phyloP scores from a whole-genome alignment of 257 asterid genomes.

The Solanum etuberosum region DNA sequence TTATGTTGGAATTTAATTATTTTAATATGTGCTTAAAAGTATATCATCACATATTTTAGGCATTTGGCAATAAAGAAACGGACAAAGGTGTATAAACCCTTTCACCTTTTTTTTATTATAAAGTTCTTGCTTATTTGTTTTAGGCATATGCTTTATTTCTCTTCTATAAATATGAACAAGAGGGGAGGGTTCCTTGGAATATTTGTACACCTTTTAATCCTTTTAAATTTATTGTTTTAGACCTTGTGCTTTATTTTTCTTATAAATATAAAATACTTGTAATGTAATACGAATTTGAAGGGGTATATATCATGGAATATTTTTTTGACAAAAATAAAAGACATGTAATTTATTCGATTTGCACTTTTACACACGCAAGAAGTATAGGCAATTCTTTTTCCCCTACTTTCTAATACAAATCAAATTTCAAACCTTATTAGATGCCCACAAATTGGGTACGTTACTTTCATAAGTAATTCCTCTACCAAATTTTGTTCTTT shows the following conservation, averaged over 20 bases:
- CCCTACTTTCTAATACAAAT: background rate
- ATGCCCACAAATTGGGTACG: background rate
- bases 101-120: background rate
- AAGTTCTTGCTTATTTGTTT: background rate
- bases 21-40: background rate
- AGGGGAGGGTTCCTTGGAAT: background rate
- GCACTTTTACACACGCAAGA: background rate
- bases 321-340: background rate
- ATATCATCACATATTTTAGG: background rate
- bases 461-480: background rate
- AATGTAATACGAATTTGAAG: background rate
- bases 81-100: background rate
- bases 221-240: background rate
- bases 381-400: background rate
- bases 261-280: background rate
- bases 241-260: background rate
- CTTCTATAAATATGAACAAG: background rate
- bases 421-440: background rate
- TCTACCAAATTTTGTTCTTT: background rate
- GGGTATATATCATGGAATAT: background rate
- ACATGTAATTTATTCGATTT: background rate
- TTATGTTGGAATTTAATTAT: background rate
- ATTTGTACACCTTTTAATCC: background rate
- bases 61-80: background rate
- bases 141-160: background rate